phyloP scores from a whole-genome alignment of 2,329 filamentous ascomycete species.

The Neofusicoccum kwambonambiense region DNA sequence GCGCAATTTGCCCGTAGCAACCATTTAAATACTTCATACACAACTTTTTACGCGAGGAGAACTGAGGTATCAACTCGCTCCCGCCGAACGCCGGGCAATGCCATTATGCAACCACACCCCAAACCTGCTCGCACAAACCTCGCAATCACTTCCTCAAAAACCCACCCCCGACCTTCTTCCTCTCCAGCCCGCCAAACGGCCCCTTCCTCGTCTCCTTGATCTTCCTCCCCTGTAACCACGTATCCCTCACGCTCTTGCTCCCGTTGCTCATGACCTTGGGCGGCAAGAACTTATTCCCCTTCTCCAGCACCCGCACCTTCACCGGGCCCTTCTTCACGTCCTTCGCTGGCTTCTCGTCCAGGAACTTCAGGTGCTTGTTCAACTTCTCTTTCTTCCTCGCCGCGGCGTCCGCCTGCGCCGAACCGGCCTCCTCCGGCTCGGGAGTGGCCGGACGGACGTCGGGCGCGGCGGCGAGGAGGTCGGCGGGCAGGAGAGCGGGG shows the following conservation, averaged over 20 bases:
- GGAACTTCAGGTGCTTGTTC: conserved; percentile 48
- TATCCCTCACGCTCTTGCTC: conserved; percentile 37
- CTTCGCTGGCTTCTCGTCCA: conserved; percentile 49
- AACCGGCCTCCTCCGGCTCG: conserved; percentile 30
- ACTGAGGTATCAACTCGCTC: neutral
- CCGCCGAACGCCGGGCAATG: neutral
- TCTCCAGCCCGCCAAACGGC: conserved; percentile 25
- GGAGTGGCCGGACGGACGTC: conserved; percentile 46
- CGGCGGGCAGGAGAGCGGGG: conserved; percentile 52
- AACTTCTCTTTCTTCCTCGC: conserved; percentile 42
- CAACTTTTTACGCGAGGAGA: neutral
- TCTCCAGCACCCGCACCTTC: conserved; percentile 50
- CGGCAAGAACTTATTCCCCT: conserved; percentile 40
- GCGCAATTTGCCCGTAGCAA: no score
- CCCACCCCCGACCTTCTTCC: conserved; percentile 27
- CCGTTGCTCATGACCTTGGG: conserved; percentile 45
- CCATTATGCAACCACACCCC: neutral
- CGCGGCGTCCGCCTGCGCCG: conserved; percentile 34
- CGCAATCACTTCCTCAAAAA: conserved; percentile 27
- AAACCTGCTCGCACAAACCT: neutral
- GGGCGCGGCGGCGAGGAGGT: conserved; percentile 50
- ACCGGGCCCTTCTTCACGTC: conserved; percentile 51
- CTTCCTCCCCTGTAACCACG: conserved; percentile 44
- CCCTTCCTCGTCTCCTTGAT: conserved; percentile 26
- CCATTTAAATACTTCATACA: no score